These are phyloP conservation scores for Coemansia asiatica DNA, from an alignment of 192 early-diverging fungal species.

Conservation along the genomic window DNA sequence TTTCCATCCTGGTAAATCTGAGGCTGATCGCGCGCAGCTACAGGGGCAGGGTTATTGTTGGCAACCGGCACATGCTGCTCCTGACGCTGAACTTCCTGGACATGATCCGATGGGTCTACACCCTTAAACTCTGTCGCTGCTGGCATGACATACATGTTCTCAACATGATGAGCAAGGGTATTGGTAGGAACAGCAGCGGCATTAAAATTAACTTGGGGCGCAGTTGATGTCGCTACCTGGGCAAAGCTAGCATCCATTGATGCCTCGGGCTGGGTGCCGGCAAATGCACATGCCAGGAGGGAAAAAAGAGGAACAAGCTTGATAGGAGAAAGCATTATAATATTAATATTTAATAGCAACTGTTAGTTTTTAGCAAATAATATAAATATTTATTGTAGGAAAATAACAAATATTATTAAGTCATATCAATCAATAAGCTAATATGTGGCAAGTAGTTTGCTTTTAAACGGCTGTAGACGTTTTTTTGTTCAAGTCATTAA, in stretches of 20 bases:
- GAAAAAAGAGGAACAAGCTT: constrained; percentile 4
- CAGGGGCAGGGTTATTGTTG: not conserved
- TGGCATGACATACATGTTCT: constrained; percentile 4
- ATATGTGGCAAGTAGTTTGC: not conserved
- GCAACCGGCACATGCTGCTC: not conserved
- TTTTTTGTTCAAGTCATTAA: not conserved
- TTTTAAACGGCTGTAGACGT: not conserved
- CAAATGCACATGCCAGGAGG: not conserved
- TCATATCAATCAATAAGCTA: not conserved
- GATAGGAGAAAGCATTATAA: not conserved
- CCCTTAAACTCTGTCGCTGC: constrained; percentile 3
- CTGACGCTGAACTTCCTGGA: constrained; percentile 5
- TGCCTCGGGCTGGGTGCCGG: not conserved
- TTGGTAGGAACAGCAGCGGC: not conserved
- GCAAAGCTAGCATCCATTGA: not conserved
- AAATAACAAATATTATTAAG: no score
- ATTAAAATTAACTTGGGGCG: not conserved
- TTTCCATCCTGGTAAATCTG: not conserved
- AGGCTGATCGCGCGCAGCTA: not conserved
- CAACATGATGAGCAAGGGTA: not conserved
- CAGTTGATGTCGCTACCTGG: not conserved
- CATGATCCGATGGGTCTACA: not conserved
- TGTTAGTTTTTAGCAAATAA: no score
- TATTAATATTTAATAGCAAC: not conserved
- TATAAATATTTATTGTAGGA: no score